Base-by-base conservation (phyloP, 495 filamentous ascomycete genomes). In the Podospora pseudoanserina region DNA sequence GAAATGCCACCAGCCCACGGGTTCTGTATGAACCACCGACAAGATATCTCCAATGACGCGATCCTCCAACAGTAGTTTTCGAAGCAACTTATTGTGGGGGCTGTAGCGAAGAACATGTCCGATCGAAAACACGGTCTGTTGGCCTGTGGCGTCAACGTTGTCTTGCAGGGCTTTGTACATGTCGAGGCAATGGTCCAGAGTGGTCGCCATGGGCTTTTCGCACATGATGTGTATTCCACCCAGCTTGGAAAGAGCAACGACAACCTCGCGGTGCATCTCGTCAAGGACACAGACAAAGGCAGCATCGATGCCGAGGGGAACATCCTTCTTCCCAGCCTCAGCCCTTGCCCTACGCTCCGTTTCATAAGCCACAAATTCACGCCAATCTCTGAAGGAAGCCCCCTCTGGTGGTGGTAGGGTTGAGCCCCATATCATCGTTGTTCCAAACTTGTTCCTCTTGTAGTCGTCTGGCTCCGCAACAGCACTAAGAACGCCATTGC, bases 1-100 rank as follows among this genome's bases (percentile, higher is more conserved):
- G 74, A 97, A 99, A 78, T 99, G 95, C 92, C 92, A 99, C 87
- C 90, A 96, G 2, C 95, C 95, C 0, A 99, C 90, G 0, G 95
- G 95, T 77, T 98, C 96, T 1, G 90, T 92, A 75, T 98, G 95
- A 68, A 94, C 91, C 49, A 98, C 81, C 15, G 89, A 92, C 23
- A 96, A 78, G 9, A 97, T 82, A 32, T 97, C 93, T n/a, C 95
- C 95, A 73, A 99, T 88, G 18, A 86, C 85, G 15, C 82, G 80
- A 16, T 94, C 87, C 68, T 89, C 82, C 3, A 92, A 82, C 3
- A 97, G 81, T 3, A 99, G 82, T 69, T 89, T 88, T 64, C 92
- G 86, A 9, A 99, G 85, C 30, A 92, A 76, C 71, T 91, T 90
- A 74, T 98, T 98, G 77, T 97, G 94, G 20, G 93, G 94, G 67